A percentile compares a stretch with the other conserved stretches of the same genome.
phyloP scores from a whole-genome alignment of 228 moss, liverwort and hornwort species.

The Sphagnum magellanicum region DNA sequence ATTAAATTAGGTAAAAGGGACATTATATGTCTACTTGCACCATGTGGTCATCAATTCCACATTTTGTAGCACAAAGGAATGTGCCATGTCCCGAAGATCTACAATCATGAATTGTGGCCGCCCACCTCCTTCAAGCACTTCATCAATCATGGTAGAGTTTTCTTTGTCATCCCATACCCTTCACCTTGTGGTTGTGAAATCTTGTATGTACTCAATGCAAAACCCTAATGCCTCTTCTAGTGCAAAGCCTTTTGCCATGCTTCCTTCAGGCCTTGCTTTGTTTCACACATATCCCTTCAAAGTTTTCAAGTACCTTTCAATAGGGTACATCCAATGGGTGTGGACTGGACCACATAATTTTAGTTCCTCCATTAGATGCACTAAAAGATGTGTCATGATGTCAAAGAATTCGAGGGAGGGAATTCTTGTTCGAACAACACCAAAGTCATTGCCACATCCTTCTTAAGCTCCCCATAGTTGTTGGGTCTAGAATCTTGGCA shows the following conservation, averaged over 20 bases:
- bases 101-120: background rate
- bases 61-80: too few relatives aligned
- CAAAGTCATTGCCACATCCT: background rate
- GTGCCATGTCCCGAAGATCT: too few relatives aligned
- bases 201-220: background rate
- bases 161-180: background rate
- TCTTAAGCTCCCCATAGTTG: too few relatives aligned
- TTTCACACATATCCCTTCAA: background rate
- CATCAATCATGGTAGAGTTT: background rate
- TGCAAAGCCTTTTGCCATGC: background rate
- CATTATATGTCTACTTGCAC: background rate
- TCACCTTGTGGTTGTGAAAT: background rate
- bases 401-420: background rate
- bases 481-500: background rate
- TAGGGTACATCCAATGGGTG: background rate
- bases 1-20: too few relatives aligned
- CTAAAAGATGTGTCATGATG: background rate
- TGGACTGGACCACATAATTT: background rate
- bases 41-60: background rate
- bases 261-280: background rate
- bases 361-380: constrained; percentile 1
- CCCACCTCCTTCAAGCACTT: background rate
- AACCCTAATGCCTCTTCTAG: background rate
- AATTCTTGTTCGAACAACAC: background rate
- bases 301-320: constrained; percentile 4